phyloP scores from a whole-genome alignment of 208 protist species.

The Trypanosoma lewisi region DNA sequence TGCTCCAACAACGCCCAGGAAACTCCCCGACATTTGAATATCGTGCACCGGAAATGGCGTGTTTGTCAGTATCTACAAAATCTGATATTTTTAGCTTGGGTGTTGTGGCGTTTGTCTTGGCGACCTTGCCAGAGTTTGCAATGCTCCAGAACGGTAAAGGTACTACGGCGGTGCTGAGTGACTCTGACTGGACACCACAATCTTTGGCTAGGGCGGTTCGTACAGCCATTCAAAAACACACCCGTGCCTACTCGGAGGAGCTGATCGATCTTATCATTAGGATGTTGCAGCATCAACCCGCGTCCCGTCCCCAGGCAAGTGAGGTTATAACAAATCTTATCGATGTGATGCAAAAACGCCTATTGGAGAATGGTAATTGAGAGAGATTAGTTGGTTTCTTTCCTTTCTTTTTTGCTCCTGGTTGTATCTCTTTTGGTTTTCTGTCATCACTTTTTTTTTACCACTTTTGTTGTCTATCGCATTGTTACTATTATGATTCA shows the following conservation, averaged over 20 bases:
- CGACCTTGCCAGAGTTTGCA: constrained; percentile 69
- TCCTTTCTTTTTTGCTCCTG: constrained; percentile 18
- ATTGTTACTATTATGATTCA: no score
- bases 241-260: constrained; percentile 45
- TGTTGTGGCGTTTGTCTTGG: constrained; percentile 77
- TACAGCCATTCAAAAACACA: constrained; percentile 31
- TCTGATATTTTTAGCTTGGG: constrained; percentile 87
- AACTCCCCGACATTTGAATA: constrained; percentile 75
- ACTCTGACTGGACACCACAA: constrained; percentile 46
- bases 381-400: neutral
- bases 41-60: constrained; percentile 55
- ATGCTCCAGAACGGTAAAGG: constrained; percentile 52
- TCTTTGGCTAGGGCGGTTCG: constrained; percentile 48
- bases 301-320: constrained; percentile 37
- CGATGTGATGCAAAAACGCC: constrained; percentile 52
- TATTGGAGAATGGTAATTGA: constrained; percentile 27
- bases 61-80: constrained; percentile 52
- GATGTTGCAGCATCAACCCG: constrained; percentile 68
- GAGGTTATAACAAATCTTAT: constrained; percentile 43
- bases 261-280: constrained; percentile 57
- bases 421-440: constrained; percentile 19
- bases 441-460: constrained; percentile 13
- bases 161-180: constrained; percentile 46
- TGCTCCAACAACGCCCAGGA: constrained; percentile 28
- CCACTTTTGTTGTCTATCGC: neutral